These are phyloP conservation scores for Neocatenulostroma microsporum DNA, from an alignment of 2,329 filamentous ascomycete species.

Conservation along the genomic window DNA sequence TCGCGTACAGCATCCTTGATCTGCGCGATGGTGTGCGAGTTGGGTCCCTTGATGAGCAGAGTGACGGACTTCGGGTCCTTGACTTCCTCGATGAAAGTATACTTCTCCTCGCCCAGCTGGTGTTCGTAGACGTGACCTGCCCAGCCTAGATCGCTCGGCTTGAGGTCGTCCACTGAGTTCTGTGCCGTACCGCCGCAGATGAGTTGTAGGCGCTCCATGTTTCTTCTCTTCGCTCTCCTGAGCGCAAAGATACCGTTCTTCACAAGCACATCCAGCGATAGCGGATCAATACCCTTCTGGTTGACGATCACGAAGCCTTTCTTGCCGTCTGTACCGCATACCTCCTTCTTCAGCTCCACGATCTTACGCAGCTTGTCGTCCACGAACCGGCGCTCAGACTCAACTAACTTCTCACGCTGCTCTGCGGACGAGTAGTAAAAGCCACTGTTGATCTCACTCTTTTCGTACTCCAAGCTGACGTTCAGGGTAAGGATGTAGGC, in stretches of 20 bases:
- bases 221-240: constrained; percentile 89
- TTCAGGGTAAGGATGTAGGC: constrained; percentile 93
- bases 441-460: constrained; percentile 96
- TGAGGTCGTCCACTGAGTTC: constrained; percentile 92
- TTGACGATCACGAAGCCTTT: constrained; percentile 98
- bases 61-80: constrained; percentile 98
- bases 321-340: constrained; percentile 85
- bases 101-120: constrained; percentile 96
- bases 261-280: constrained; percentile 89
- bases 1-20: constrained; percentile 95
- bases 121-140: constrained; percentile 96
- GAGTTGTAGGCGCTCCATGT: constrained; percentile 97
- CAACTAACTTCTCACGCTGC: constrained; percentile 94
- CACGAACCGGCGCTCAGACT: constrained; percentile 91
- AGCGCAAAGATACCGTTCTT: constrained; percentile 98
- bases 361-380: constrained; percentile 97
- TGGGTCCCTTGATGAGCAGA: constrained; percentile 94
- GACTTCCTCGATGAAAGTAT: constrained; percentile 96
- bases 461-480: constrained; percentile 96
- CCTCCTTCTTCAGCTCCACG: constrained; percentile 94
- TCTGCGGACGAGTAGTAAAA: constrained; percentile 99
- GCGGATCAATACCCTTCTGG: constrained; percentile 96
- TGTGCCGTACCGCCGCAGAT: constrained; percentile 85
- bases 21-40: constrained; percentile 91
- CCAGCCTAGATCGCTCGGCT: constrained; percentile 85